Evolutionary conservation across 805 yeast species (phyloP), one percentile per base, ranked within the genome.

Genomic region (Lipomyces orientalis): DNA sequence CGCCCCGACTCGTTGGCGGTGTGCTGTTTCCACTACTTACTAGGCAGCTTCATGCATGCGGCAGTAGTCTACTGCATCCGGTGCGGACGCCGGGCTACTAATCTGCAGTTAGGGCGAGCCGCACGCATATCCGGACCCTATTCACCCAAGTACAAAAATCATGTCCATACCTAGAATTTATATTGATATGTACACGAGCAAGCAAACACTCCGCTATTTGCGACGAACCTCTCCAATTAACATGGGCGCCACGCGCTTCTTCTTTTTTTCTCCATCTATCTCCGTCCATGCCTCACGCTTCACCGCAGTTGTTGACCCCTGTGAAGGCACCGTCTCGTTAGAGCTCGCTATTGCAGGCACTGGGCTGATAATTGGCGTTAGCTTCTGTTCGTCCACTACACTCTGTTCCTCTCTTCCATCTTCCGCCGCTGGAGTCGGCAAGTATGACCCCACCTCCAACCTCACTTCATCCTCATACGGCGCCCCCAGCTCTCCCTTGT

Each of bases 401-500:
- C 12, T 35, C 51, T 29, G 35, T 16, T 25, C 9, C n/a, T 65
- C 64, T 4, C 34, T 25, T 14, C 52, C 14, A n/a, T 63, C 65
- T 8, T 39, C 64, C 9, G 70, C 52, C 5, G 70, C 64, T 9
- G 64, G 70, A 2, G 67, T 66, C 19, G 70, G 66, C 3, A 59
- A 62, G 61, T 43, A 62, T 1, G 46, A 62, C 31, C 49, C 60
- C 14, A 33, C 56, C 14, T 51, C 34, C 54, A 25, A 35, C 31
- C 34, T 52, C 33, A 16, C 14, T 29, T 67, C 63, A 55, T 73
- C 62, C 55, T 52, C 55, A 59, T 78, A 78, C 37, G 74, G 78
- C 1, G 73, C 71, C 43, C 97, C 97, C 43, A 91, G 81, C 12
- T 86, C 81, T 1, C 79, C 83, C 1, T 79, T 77, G 4, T 84